A percentile compares a stretch with the other conserved stretches of the same genome.
Conservation (phyloP, 495 filamentous ascomycete genomes). For the Xylaria bambusicola region DNA sequence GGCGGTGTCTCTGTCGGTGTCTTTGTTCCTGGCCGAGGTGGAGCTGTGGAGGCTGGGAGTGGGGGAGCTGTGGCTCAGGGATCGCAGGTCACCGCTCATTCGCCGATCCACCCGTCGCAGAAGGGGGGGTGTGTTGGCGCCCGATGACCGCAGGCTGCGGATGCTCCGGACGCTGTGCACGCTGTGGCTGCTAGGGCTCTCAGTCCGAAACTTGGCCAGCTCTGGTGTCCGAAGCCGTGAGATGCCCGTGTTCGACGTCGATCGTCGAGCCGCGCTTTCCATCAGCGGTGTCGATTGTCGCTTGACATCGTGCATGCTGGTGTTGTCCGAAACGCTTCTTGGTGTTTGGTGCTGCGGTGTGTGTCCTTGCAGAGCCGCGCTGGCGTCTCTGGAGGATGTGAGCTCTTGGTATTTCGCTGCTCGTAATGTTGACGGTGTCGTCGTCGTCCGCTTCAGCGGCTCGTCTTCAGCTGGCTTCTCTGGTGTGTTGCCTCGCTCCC, state of each 20-base stretch:
- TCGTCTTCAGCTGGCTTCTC: conserved; percentile 18
- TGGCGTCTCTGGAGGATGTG: neutral
- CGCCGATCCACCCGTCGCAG: conserved; percentile 73
- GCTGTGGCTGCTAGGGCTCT: conserved; percentile 58
- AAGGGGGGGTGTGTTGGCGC: conserved; percentile 58
- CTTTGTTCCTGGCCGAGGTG: neutral
- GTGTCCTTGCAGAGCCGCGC: neutral
- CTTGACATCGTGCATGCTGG: conserved; percentile 20
- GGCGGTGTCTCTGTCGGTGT: neutral
- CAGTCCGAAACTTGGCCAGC: conserved; percentile 53
- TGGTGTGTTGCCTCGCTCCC: conserved; percentile 11
- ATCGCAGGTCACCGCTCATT: conserved; percentile 78
- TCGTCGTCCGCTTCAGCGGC: conserved; percentile 19
- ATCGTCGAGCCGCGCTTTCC: conserved; percentile 41
- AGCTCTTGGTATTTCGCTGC: conserved; percentile 15
- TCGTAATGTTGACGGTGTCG: conserved; percentile 2
- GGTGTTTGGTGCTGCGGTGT: conserved; percentile 25
- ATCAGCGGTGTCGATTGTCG: conserved; percentile 28
- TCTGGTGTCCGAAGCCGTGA: conserved; percentile 60
- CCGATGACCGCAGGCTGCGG: conserved; percentile 29
- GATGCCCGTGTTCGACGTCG: conserved; percentile 52
- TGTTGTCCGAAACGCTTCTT: conserved; percentile 39
- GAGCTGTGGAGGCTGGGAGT: conserved; percentile 16
- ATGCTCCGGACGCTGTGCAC: conserved; percentile 36
- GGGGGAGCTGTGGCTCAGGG: conserved; percentile 53